Evolutionary conservation across 768 basidiomycete species (phyloP).

Genomic region (Mycena venus): DNA sequence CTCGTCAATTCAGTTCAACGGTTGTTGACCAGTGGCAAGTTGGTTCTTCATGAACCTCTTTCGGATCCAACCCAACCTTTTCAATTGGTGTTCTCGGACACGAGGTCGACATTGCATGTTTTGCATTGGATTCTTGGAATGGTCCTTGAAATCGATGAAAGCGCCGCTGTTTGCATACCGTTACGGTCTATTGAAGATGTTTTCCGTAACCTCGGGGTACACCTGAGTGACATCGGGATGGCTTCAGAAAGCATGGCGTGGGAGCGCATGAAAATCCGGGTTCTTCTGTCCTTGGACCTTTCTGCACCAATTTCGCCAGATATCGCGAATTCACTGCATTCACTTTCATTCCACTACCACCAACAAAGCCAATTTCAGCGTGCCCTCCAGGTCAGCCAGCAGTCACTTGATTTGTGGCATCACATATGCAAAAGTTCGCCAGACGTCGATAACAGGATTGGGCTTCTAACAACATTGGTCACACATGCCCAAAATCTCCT

Average conservation of each 20-base stretch:
- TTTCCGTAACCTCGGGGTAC: not conserved
- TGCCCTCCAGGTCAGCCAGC: constrained; percentile 13
- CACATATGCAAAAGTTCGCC: not conserved
- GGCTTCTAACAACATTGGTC: not conserved
- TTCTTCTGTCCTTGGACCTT: not conserved
- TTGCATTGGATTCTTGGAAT: not conserved
- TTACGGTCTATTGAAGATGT: not conserved
- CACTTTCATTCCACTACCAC: not conserved
- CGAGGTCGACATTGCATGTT: not conserved
- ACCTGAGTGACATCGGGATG: not conserved
- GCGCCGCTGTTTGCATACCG: not conserved
- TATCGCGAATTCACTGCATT: not conserved
- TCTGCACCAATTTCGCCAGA: not conserved
- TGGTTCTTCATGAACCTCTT: not conserved
- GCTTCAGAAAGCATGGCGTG: not conserved
- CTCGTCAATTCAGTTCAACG: constrained; percentile 3
- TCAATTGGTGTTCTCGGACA: not conserved
- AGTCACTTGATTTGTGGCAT: not conserved
- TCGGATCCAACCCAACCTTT: not conserved
- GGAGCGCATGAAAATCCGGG: not conserved
- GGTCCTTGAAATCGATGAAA: not conserved
- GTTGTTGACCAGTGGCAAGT: not conserved
- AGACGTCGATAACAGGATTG: not conserved
- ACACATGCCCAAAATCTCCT: not conserved
- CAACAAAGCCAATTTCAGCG: not conserved